Evolutionary conservation across 108 stramenopile species (phyloP), one percentile per base, ranked within the genome.

Genomic region (Mediolabrus comicus): DNA sequence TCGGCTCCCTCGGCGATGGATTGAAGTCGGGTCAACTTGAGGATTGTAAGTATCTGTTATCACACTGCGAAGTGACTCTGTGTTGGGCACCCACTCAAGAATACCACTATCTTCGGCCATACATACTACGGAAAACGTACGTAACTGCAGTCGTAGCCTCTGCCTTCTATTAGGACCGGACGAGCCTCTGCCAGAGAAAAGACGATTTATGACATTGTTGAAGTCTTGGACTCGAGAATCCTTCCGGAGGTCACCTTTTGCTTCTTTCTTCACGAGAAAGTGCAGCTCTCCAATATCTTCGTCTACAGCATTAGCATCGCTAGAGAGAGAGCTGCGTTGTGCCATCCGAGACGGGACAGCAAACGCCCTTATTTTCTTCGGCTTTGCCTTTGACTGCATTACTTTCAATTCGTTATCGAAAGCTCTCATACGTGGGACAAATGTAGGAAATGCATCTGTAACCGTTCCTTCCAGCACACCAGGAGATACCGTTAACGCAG

Each of bases 151-250:
- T 28, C 88, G 84, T 19, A 96, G 76, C 41, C 77, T 53, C 54
- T 79, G 72, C 59, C 80, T 75, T 11, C 54, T 70, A 31, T 78
- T 57, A n/a, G 72, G 64, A n/a, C 79, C 77, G 32, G 75, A 75
- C 6, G 67, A 71, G 19, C 59, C 60, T 17, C 93, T 79, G 4
- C 74, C 59, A 9, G 83, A 64, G 78, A 99, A 82, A 14, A 99
- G 79, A 19, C 98, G 87, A 71, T 99, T 99, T 52, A 99, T 94
- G 29, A 97, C 94, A 59, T 90, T 96, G 74, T 95, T 97, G 54
- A 98, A 81, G 63, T 99, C 99, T 86, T 99, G 98, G 34, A 99
- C 92, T 46, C 98, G 88, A 28, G 97, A 96, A 72, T 99, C 99
- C 85, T 99, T 99, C 25, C 99, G 81, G 29, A 99, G 85, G 67